Conservation (phyloP, 2,329 filamentous ascomycete genomes). For the Hypoxylon sp. region DNA sequence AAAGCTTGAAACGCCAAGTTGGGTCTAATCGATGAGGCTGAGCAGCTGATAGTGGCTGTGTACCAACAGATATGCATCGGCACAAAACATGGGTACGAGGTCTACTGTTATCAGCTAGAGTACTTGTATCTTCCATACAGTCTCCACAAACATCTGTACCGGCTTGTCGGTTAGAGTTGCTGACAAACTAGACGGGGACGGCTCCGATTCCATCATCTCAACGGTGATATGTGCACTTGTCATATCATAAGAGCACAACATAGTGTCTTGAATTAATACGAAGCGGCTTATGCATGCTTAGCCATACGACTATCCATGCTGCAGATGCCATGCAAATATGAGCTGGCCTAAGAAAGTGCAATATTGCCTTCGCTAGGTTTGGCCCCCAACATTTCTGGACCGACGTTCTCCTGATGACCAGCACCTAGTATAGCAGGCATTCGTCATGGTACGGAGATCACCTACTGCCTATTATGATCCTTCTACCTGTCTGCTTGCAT, state of each 20-base stretch:
- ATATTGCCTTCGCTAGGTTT: slow-evolving; percentile 22
- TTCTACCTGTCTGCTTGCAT: background rate
- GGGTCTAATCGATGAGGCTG: slow-evolving; percentile 32
- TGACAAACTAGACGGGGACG: slow-evolving; percentile 10
- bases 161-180: slow-evolving; percentile 11
- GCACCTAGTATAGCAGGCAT: slow-evolving; percentile 11
- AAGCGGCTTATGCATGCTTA: slow-evolving; percentile 2
- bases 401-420: slow-evolving; percentile 1
- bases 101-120: background rate
- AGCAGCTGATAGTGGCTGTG: slow-evolving; percentile 29
- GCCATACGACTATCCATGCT: slow-evolving; percentile 6
- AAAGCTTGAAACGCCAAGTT: slow-evolving; percentile 32
- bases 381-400: slow-evolving; percentile 29
- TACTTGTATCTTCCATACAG: slow-evolving; percentile 12
- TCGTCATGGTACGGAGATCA: slow-evolving; percentile 24
- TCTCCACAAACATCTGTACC: slow-evolving; percentile 22
- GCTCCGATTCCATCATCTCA: slow-evolving; percentile 20
- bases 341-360: slow-evolving; percentile 20
- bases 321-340: slow-evolving; percentile 14
- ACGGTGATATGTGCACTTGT: background rate
- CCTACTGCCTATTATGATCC: background rate
- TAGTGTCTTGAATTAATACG: slow-evolving; percentile 3
- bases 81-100: background rate
- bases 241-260: background rate
- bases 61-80: background rate